Evolutionary conservation across 306 rosid genomes (phyloP).

Genomic region (Cyclanthera cordifolia): DNA sequence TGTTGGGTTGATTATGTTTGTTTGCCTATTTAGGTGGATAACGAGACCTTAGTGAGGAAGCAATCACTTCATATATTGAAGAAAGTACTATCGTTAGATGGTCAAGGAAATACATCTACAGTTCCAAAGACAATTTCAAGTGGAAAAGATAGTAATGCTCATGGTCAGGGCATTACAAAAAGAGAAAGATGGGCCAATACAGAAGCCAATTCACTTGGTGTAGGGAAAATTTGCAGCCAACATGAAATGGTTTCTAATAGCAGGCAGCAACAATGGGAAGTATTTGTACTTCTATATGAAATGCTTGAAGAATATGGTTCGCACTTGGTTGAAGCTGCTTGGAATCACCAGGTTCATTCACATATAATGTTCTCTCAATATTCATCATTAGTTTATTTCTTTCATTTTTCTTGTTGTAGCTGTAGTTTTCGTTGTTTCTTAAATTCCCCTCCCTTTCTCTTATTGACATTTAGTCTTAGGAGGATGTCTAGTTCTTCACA

Average conservation of each 20-base stretch:
- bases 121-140: constrained; percentile 19
- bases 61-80: constrained; percentile 68
- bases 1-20: constrained; percentile 3
- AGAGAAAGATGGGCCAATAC: constrained; percentile 71
- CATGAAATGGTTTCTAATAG: constrained; percentile 31
- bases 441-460: neutral
- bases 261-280: constrained; percentile 72
- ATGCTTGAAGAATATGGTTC: constrained; percentile 98
- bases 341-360: constrained; percentile 75
- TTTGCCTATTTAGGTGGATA: constrained; percentile 53
- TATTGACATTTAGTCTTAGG: neutral
- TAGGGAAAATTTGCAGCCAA: constrained; percentile 41
- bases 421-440: neutral
- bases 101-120: constrained; percentile 24
- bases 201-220: constrained; percentile 86
- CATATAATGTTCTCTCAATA: neutral
- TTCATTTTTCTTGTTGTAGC: too few relatives aligned
- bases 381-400: neutral
- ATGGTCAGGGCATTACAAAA: constrained; percentile 47
- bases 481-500: neutral
- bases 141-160: constrained; percentile 26
- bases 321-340: constrained; percentile 96
- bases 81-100: constrained; percentile 33
- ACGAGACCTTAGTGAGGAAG: constrained; percentile 75
- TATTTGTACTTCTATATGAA: constrained; percentile 73